Evolutionary conservation across 2,329 filamentous ascomycete genomes (phyloP).

Genomic region (Beauveria sp.): DNA sequence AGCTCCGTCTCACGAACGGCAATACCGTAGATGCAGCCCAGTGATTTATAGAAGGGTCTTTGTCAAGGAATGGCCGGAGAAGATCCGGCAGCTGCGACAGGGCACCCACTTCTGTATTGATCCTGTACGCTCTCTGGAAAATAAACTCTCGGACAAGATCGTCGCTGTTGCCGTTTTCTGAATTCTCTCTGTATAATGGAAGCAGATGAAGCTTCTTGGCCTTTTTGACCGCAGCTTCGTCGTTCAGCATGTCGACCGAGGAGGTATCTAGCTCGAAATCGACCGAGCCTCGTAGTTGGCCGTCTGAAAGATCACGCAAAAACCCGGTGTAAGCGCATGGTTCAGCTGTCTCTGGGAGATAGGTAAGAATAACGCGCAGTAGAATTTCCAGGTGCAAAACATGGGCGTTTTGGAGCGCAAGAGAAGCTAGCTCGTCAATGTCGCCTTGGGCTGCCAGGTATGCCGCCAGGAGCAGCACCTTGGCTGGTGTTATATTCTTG

Average conservation of each 20-base stretch:
- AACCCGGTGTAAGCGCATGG: constrained; percentile 57
- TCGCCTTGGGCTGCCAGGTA: constrained; percentile 61
- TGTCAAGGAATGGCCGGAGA: constrained; percentile 58
- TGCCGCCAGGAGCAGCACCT: constrained; percentile 65
- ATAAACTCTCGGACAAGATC: constrained; percentile 58
- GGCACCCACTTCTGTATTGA: constrained; percentile 67
- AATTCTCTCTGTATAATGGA: constrained; percentile 44
- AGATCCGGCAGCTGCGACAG: constrained; percentile 61
- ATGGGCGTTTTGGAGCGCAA: constrained; percentile 49
- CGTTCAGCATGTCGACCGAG: constrained; percentile 49
- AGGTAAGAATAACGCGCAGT: constrained; percentile 67
- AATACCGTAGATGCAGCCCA: constrained; percentile 65
- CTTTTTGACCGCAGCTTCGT: constrained; percentile 57
- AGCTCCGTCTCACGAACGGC: constrained; percentile 60
- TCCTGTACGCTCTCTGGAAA: constrained; percentile 57
- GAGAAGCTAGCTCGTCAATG: constrained; percentile 50
- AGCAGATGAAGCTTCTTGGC: constrained; percentile 56
- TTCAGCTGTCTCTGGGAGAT: constrained; percentile 63
- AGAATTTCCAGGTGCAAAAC: constrained; percentile 57
- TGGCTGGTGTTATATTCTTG: constrained; percentile 50
- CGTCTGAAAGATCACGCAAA: constrained; percentile 47
- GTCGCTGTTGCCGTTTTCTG: constrained; percentile 37
- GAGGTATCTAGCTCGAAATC: constrained; percentile 45
- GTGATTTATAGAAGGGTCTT: constrained; percentile 51
- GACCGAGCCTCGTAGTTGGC: constrained; percentile 31